Base-by-base conservation (phyloP, 2,329 filamentous ascomycete species). In the Colletotrichum zoysiae region DNA sequence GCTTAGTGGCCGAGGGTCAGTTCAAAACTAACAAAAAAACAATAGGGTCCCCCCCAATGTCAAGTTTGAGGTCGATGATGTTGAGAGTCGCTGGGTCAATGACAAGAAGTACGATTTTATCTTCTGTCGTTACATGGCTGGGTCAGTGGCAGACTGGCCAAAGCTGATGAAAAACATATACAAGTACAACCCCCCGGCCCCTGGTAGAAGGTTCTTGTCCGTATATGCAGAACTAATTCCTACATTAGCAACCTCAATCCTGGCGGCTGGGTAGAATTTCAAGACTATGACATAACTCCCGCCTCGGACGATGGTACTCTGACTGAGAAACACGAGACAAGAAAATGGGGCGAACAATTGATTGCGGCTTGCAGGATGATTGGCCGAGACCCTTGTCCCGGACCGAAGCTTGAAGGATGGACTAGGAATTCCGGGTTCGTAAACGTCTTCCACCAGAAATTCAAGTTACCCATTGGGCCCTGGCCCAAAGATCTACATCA, bases 31-130 rank as follows among this genome's bases (percentile, higher is more conserved):
- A 58, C 5, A 5, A 3, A 14, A 1, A 14, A 9, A 5, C n/a
- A 59, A 20, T 2, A 46, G 84, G 83, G 77, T 89, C 7, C 88
- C 87, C 3, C 84, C 87, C 3, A 89, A 89, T 74, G 82, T 88
- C 23, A 81, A 82, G 23, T 89, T 89, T 74, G 80, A 87, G 76
- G 82, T 90, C 16, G 88, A 90, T 71, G 88, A 90, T 73, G 83
- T 87, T 33, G 88, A 90, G 77, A 84, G 83, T 65, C 82, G 83
- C 3, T 90, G 88, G 88, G 78, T 89, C 11, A 84, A 88, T 70
- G 76, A 78, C 1, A 84, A 88, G 68, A 83, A 86, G 60, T 91
- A 89, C 65, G 88, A 91, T 77, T 89, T 89, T 70, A 84, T 91
- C 35, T 88, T 91, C 76, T 84, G 86, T 23, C 83, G 89, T 2